Evolutionary conservation across 2,329 filamentous ascomycete species (phyloP), one percentile per base, ranked within the genome.

Genomic region (Tolypocladium sp.): DNA sequence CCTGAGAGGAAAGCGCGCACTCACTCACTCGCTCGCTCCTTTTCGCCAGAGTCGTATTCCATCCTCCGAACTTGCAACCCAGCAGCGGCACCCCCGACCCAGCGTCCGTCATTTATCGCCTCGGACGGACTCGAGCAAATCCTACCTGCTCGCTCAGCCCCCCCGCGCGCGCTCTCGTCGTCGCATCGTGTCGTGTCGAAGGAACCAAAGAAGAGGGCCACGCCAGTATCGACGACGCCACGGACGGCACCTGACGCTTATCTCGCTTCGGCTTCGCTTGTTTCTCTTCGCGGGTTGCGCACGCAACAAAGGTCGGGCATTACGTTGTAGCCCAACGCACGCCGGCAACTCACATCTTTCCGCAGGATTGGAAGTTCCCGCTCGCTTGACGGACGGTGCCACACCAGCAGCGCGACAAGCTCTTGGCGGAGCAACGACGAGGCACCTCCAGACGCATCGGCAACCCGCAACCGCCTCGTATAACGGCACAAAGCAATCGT

Each of bases 291-390:
- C 10, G 20, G 27, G 30, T n/a, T 35, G 17, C 20, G 20, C 27
- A n/a, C 46, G 27, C 46, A 15, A 30, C 25, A 51, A 20, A 5
- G 15, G 37, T 17, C 37, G 37, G 15, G 37, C 35, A 38, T 17
- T 37, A 13, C 35, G 33, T 9, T 9, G 9, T 9, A 35, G 33
- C 2, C 33, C 33, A 3, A 35, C 33, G 33, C 27, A 30, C 27
- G 44, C 10, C 44, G 44, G 13, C 10, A 1, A 2, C 4, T 17
- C 56, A 33, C 40, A 35, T 53, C 35, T 41, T 61, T 62, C 63
- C 60, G 61, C 63, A 60, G 63, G 59, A 55, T 62, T 60, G 62
- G 62, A 62, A 60, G 41, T 42, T 22, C 37, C 40, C 57, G 30
- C 30, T 37, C 30, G 37, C 15, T 33, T 30, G 49, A 35, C 42